Evolutionary conservation across 331 rosid species (phyloP).

Genomic region (Rosa hybrid): DNA sequence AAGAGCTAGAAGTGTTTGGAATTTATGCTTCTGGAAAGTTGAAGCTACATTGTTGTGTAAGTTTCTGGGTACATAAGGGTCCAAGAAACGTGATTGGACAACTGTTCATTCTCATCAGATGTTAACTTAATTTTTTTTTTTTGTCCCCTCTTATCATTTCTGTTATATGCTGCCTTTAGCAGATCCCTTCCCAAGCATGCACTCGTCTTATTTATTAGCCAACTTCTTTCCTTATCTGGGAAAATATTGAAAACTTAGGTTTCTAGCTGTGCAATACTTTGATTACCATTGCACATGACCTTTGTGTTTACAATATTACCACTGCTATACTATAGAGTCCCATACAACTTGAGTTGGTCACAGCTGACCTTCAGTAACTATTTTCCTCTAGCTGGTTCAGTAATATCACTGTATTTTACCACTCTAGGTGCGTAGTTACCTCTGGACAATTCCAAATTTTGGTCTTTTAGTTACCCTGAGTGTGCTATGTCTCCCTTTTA

Average conservation of each 20-base stretch:
- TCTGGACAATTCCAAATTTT: not conserved
- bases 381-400: not conserved
- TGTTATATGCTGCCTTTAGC: not conserved
- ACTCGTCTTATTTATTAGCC: not conserved
- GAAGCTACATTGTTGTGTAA: not conserved
- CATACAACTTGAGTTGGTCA: not conserved
- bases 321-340: not conserved
- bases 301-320: not conserved
- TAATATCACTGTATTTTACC: not conserved
- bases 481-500: not conserved
- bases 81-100: not conserved
- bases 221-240: not conserved
- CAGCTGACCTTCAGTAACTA: not conserved
- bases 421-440: not conserved
- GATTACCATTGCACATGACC: not conserved
- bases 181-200: not conserved
- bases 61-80: slow-evolving; percentile 1
- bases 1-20: not conserved
- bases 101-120: not conserved
- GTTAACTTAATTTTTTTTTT: too few species aligned
- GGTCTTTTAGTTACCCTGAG: not conserved
- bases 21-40: not conserved
- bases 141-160: not conserved
- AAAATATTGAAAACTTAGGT: not conserved
- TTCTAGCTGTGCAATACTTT: not conserved